These are phyloP conservation scores for Fusarium sp. DNA, from an alignment of 2,329 filamentous ascomycete genomes.

Conservation along the genomic window DNA sequence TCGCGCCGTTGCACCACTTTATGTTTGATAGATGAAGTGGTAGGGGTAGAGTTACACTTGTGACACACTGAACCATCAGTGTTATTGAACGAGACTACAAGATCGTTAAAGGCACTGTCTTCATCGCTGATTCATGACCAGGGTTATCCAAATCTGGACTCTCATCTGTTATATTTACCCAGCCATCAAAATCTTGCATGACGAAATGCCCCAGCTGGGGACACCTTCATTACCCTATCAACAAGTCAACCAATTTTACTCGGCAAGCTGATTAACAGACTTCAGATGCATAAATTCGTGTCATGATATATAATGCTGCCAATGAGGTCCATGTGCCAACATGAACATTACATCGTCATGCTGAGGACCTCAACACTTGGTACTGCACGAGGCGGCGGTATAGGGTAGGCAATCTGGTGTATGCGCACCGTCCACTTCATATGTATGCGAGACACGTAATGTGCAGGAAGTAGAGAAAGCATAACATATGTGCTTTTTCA, in stretches of 20 bases:
- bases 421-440: neutral
- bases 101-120: neutral
- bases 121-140: neutral
- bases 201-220: neutral
- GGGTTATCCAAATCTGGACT: neutral
- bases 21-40: constrained; percentile 10
- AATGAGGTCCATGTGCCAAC: neutral
- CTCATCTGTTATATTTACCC: neutral
- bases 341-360: neutral
- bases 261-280: neutral
- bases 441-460: neutral
- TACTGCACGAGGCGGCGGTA: neutral
- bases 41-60: constrained; percentile 2
- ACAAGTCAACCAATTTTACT: neutral
- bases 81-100: neutral
- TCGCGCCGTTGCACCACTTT: constrained; percentile 17
- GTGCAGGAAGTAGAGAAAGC: neutral
- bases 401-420: neutral
- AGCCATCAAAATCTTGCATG: neutral
- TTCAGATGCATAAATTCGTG: neutral
- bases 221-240: neutral
- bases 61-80: neutral
- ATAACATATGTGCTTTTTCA: neutral
- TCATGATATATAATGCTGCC: neutral
- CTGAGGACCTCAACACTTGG: neutral